phyloP scores from a whole-genome alignment of 2,329 filamentous ascomycete genomes.

The Penicillium sp. region DNA sequence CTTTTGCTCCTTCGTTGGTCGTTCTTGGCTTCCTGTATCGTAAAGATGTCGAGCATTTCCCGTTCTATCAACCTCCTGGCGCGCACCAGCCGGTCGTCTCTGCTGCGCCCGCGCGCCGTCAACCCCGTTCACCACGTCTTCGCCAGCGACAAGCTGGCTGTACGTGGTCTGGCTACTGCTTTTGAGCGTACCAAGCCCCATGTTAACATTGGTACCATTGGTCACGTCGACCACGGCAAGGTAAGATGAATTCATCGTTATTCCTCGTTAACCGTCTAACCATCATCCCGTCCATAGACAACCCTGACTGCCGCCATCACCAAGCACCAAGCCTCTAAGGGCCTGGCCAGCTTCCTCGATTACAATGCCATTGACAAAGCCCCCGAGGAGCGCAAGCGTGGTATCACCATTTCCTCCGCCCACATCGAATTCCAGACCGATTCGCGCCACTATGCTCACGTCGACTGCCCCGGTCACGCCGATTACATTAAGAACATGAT shows the following conservation, averaged over 20 bases:
- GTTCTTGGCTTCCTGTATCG: constrained; percentile 34
- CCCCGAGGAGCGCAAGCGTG: constrained; percentile 98
- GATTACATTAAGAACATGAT: constrained; percentile 99
- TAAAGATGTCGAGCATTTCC: constrained; percentile 79
- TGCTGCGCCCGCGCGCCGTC: constrained; percentile 68
- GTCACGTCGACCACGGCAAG: constrained; percentile 99
- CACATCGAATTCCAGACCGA: constrained; percentile 99
- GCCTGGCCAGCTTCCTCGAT: constrained; percentile 90
- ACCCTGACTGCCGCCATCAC: constrained; percentile 98
- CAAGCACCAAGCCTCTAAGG: constrained; percentile 95
- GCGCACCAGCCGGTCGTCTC: constrained; percentile 77
- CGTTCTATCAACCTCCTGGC: constrained; percentile 78
- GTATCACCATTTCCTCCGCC: constrained; percentile 98
- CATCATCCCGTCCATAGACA: constrained; percentile 63
- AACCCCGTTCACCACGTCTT: constrained; percentile 73
- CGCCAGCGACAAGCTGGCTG: constrained; percentile 48
- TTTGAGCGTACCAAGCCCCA: constrained; percentile 95
- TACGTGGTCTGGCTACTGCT: constrained; percentile 62
- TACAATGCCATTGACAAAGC: constrained; percentile 99
- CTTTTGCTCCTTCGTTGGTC: constrained; percentile 32
- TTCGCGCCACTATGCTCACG: constrained; percentile 94
- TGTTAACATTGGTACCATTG: constrained; percentile 99
- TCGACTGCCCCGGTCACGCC: constrained; percentile 99
- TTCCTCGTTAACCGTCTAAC: constrained; percentile 15
- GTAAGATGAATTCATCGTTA: constrained; percentile 54